phyloP scores from a whole-genome alignment of 106 monocot genomes.

The Apostasia ramifera region DNA sequence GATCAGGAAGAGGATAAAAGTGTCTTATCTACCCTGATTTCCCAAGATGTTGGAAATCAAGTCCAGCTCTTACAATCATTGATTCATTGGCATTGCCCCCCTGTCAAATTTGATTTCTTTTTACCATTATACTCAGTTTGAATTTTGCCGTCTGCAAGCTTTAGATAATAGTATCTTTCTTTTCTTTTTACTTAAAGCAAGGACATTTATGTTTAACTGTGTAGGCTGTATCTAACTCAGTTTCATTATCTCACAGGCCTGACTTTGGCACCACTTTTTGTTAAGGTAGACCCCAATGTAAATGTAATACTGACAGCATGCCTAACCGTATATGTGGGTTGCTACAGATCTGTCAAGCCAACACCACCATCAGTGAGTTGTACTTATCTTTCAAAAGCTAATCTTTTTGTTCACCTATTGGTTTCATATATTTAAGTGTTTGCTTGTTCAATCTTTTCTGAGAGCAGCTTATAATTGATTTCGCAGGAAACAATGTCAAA shows the following conservation, averaged over 20 bases:
- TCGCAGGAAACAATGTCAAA: conserved; percentile 96
- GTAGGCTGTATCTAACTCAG: background rate
- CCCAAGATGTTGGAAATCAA: too few relatives aligned
- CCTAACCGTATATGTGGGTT: conserved; percentile 92
- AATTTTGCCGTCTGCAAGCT: too few relatives aligned
- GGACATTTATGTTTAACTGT: background rate
- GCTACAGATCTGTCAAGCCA: conserved; percentile 87
- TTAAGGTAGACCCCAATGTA: conserved; percentile 78
- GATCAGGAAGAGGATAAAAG: too few relatives aligned
- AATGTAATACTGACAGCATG: conserved; percentile 97
- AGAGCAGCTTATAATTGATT: background rate
- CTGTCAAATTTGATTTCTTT: background rate
- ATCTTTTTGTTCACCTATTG: background rate
- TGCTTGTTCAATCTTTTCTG: background rate
- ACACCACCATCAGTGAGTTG: conserved; percentile 77
- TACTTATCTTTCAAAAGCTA: background rate
- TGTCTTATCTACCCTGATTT: too few relatives aligned
- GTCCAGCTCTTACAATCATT: too few relatives aligned
- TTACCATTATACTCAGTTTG: background rate
- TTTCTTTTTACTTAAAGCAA: background rate
- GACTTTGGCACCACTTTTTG: conserved; percentile 67
- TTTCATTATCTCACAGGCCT: conserved; percentile 44
- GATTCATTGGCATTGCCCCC: too few relatives aligned
- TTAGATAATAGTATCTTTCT: too few relatives aligned
- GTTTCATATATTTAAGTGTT: background rate